Conservation (phyloP, 2,329 filamentous ascomycete genomes). For the Ophiocordyceps robertsii region DNA sequence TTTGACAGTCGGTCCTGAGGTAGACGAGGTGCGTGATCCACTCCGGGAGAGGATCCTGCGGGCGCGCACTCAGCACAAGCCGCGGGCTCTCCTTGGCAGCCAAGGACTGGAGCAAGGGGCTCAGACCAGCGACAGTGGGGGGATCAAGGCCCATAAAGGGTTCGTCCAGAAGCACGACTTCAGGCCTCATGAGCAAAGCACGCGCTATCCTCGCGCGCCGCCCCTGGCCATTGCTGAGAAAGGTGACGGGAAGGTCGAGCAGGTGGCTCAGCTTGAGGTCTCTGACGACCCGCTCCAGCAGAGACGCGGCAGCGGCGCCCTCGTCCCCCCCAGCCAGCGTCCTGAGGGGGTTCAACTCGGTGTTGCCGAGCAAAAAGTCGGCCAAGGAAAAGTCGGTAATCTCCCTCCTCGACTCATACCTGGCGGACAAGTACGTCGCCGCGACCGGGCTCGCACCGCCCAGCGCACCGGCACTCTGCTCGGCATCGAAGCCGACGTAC, state of each 20-base stretch:
- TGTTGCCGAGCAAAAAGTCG: conserved; percentile 73
- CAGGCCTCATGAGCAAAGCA: conserved; percentile 64
- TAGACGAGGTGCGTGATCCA: conserved; percentile 84
- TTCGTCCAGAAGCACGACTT: conserved; percentile 78
- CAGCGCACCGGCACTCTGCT: conserved; percentile 40
- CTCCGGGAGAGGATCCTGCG: conserved; percentile 74
- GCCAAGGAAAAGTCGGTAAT: conserved; percentile 74
- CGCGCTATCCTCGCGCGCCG: conserved; percentile 78
- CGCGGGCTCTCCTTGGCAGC: conserved; percentile 55
- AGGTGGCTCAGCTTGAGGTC: conserved; percentile 59
- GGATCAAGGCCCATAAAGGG: conserved; percentile 96
- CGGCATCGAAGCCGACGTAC: conserved; percentile 82
- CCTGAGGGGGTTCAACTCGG: conserved; percentile 60
- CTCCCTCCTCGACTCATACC: conserved; percentile 82
- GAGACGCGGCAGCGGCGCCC: conserved; percentile 29
- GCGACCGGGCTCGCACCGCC: conserved; percentile 38
- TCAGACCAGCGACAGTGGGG: conserved; percentile 59
- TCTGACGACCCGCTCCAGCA: conserved; percentile 48
- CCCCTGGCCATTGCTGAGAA: conserved; percentile 88
- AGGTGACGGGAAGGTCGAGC: conserved; percentile 70
- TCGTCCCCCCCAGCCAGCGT: conserved; percentile 25
- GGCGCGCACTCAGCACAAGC: conserved; percentile 63
- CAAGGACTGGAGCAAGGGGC: conserved; percentile 53
- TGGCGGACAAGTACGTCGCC: conserved; percentile 75
- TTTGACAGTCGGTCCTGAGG: conserved; percentile 51